Evolutionary conservation across 805 yeast species (phyloP), one percentile per base, ranked within the genome.

Genomic region (Blastobotrys terrestris): DNA sequence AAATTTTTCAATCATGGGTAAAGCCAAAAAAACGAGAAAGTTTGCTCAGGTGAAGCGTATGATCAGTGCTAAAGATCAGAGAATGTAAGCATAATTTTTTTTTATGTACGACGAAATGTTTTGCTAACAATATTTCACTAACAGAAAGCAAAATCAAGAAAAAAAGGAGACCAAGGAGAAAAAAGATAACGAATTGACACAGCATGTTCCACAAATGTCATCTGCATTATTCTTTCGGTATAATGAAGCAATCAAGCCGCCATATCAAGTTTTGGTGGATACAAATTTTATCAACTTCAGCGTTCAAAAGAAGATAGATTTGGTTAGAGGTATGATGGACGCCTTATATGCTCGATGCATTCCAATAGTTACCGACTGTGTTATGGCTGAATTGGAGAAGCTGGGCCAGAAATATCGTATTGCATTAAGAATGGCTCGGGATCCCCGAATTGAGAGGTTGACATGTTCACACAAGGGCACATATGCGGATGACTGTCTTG

Each of bases 301-400:
- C 58, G 92, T 94, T 59, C 97, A 90, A 68, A 94, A 94, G 73
- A 94, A 94, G 65, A 83, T 94, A 51, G 99, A 94, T 67, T 74
- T 94, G 7, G 91, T 89, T n/a, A 79, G 90, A 62, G 99, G 97
- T 11, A 85, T 94, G 85, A 92, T 94, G 98, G 98, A 92, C 68
- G 79, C 95, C 54, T 73, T 92, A 41, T 85, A 85, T 66, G 99
- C 99, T 45, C 89, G 94, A 66, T 90, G 97, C 74, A 88, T 92
- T 47, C 98, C 98, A 11, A 80, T 91, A 49, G 84, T 94, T 44
- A 94, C 99, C 2, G 99, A 94, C 69, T 94, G 99, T 73, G 99
- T 94, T 19, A 81, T 94, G 85, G 99, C 99, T 0, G 99, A 94
- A 74, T 76, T 94, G 69, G 99, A 94, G 64, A 94, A 94, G 67